These are phyloP conservation scores for Ogataea glucozyma DNA, from an alignment of 805 yeast species.

Conservation along the genomic window DNA sequence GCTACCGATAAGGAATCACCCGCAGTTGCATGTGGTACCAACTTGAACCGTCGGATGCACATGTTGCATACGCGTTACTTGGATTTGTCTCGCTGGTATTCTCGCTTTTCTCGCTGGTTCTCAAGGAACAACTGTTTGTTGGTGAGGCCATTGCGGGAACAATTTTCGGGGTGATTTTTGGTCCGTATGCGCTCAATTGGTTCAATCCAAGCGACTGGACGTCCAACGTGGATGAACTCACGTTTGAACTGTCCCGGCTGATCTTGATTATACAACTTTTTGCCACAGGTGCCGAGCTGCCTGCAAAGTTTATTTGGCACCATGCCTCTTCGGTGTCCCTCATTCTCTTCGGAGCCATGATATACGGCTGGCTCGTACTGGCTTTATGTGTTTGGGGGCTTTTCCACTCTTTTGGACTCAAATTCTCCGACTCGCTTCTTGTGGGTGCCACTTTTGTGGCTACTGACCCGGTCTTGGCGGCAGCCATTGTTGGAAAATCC, in stretches of 20 bases:
- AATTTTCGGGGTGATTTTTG: slow-evolving; percentile 80
- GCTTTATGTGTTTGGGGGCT: slow-evolving; percentile 78
- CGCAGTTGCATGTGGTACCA: slow-evolving; percentile 29
- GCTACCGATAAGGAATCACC: too few species aligned
- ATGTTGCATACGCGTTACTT: slow-evolving; percentile 82
- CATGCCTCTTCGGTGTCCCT: slow-evolving; percentile 80
- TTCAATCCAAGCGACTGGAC: slow-evolving; percentile 77
- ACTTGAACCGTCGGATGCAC: slow-evolving; percentile 49
- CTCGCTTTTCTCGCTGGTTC: slow-evolving; percentile 75
- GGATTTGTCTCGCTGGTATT: slow-evolving; percentile 82
- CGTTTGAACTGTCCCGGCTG: slow-evolving; percentile 79
- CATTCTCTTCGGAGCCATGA: slow-evolving; percentile 84
- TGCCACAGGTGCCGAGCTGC: slow-evolving; percentile 93
- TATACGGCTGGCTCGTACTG: slow-evolving; percentile 82
- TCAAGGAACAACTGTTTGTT: slow-evolving; percentile 79
- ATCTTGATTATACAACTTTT: slow-evolving; percentile 86
- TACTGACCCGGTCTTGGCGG: slow-evolving; percentile 92
- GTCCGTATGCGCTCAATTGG: slow-evolving; percentile 86
- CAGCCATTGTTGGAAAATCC: slow-evolving; percentile 94
- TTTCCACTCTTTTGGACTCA: slow-evolving; percentile 58
- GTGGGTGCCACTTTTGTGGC: slow-evolving; percentile 91
- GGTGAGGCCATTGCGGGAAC: slow-evolving; percentile 94
- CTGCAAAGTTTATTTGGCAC: slow-evolving; percentile 80
- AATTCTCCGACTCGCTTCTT: slow-evolving; percentile 69
- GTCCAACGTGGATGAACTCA: slow-evolving; percentile 64